Conservation (phyloP, 164 flowering plant species). For the Berberis vulgaris region DNA sequence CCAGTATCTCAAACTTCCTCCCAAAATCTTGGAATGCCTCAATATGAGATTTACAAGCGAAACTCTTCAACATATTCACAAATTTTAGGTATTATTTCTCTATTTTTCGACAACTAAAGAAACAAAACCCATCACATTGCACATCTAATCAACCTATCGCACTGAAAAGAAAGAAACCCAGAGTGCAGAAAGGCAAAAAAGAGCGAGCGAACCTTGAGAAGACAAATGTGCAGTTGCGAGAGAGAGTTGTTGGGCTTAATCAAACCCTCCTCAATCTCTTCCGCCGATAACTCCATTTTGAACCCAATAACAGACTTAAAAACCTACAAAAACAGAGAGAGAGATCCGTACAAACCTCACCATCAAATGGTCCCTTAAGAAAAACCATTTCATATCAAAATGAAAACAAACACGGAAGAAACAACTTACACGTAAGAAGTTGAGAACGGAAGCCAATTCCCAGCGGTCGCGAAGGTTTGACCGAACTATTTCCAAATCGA, state of each 20-base stretch:
- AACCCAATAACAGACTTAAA: slow-evolving; percentile 50
- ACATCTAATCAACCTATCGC: background rate
- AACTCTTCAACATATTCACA: too few relatives aligned
- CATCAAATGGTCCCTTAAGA: background rate
- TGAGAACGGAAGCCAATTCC: slow-evolving; percentile 87
- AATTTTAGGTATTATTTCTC: too few relatives aligned
- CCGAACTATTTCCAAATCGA: slow-evolving; percentile 15
- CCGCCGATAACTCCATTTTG: slow-evolving; percentile 61
- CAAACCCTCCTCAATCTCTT: slow-evolving; percentile 68
- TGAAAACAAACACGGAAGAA: background rate
- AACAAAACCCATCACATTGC: too few relatives aligned
- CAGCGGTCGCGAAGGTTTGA: slow-evolving; percentile 52
- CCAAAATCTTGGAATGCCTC: too few relatives aligned
- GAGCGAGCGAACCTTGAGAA: slow-evolving; percentile 43
- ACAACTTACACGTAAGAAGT: slow-evolving; percentile 51
- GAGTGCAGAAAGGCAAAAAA: background rate
- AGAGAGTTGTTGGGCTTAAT: slow-evolving; percentile 39
- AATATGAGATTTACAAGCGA: too few relatives aligned
- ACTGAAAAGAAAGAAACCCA: background rate
- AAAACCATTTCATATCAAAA: background rate
- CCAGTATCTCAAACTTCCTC: too few relatives aligned
- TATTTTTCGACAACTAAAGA: too few relatives aligned
- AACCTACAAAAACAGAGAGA: slow-evolving; percentile 35
- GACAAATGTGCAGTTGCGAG: slow-evolving; percentile 50
- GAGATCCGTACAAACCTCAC: background rate